phyloP scores from a whole-genome alignment of 495 filamentous ascomycete genomes.

The Xylaria venustula region DNA sequence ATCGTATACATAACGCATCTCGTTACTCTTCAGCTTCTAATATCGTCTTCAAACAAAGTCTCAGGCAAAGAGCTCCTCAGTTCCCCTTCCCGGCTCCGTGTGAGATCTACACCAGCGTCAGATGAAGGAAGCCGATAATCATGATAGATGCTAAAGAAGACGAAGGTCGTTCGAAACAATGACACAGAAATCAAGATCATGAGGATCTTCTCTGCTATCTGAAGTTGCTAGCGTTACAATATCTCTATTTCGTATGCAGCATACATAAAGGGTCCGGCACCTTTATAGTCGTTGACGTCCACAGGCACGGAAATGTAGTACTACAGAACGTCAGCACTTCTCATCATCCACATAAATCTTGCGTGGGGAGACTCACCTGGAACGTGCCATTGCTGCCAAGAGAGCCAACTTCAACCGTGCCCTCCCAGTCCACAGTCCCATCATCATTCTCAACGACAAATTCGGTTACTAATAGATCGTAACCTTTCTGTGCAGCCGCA shows the following conservation, averaged over 20 bases:
- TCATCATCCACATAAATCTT: neutral
- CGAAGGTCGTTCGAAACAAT: no score
- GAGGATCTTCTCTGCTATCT: no score
- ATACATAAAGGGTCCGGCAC: constrained; percentile 47
- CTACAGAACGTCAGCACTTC: constrained; percentile 25
- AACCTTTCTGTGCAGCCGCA: constrained; percentile 35
- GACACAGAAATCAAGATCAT: no score
- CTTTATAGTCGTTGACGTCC: constrained; percentile 45
- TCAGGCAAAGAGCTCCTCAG: no score
- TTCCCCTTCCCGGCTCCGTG: no score
- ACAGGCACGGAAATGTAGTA: constrained; percentile 49
- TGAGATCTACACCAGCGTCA: no score
- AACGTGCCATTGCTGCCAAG: constrained; percentile 49
- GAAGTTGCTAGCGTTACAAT: constrained; percentile 1
- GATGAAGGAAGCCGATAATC: no score
- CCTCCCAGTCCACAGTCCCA: constrained; percentile 50
- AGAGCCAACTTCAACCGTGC: constrained; percentile 57
- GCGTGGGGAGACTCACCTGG: constrained; percentile 29
- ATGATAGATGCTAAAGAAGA: no score
- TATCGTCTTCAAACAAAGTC: no score
- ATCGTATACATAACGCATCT: no score
- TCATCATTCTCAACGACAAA: constrained; percentile 44
- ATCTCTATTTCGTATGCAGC: constrained; percentile 49
- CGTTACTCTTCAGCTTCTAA: no score
- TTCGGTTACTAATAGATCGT: constrained; percentile 37